These are phyloP conservation scores for Xylaria sp. DNA, from an alignment of 2,329 filamentous ascomycete genomes.

Conservation along the genomic window DNA sequence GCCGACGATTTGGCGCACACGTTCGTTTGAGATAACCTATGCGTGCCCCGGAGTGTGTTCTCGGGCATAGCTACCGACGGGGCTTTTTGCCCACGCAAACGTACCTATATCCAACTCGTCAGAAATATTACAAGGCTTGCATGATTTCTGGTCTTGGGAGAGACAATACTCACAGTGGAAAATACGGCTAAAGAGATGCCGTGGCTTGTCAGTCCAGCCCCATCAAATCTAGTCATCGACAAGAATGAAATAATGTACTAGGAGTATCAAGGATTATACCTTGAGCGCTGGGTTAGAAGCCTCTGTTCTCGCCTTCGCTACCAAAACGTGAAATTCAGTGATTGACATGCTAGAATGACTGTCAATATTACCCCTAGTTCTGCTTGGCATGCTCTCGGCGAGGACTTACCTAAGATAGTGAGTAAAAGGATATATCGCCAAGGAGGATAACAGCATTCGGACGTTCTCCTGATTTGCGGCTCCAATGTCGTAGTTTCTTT, in stretches of 20 bases:
- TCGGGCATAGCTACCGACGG: slow-evolving; percentile 40
- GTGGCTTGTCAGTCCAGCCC: slow-evolving; percentile 38
- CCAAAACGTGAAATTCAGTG: slow-evolving; percentile 67
- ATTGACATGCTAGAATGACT: slow-evolving; percentile 62
- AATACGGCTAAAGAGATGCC: slow-evolving; percentile 62
- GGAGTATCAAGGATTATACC: slow-evolving; percentile 54
- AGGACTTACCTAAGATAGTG: slow-evolving; percentile 58
- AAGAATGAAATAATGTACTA: slow-evolving; percentile 13
- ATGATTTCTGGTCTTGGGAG: slow-evolving; percentile 4
- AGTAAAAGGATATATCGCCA: slow-evolving; percentile 68
- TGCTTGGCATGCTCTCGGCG: neutral
- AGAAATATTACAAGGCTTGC: slow-evolving; percentile 23
- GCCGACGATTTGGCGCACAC: neutral
- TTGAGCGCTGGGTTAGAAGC: slow-evolving; percentile 62
- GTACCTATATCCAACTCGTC: slow-evolving; percentile 57
- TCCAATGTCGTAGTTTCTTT: slow-evolving; percentile 65
- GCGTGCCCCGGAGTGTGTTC: slow-evolving; percentile 3
- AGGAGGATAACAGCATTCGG: slow-evolving; percentile 63
- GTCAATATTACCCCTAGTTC: slow-evolving; percentile 21
- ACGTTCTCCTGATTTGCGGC: slow-evolving; percentile 65
- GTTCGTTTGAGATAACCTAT: slow-evolving; percentile 3
- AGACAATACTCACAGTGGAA: slow-evolving; percentile 64
- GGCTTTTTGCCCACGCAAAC: slow-evolving; percentile 72
- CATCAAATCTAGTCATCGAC: slow-evolving; percentile 28
- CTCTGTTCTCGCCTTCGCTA: slow-evolving; percentile 62